Conservation (phyloP, 305 asterid genomes). For the Solanum aculeatissimum region DNA sequence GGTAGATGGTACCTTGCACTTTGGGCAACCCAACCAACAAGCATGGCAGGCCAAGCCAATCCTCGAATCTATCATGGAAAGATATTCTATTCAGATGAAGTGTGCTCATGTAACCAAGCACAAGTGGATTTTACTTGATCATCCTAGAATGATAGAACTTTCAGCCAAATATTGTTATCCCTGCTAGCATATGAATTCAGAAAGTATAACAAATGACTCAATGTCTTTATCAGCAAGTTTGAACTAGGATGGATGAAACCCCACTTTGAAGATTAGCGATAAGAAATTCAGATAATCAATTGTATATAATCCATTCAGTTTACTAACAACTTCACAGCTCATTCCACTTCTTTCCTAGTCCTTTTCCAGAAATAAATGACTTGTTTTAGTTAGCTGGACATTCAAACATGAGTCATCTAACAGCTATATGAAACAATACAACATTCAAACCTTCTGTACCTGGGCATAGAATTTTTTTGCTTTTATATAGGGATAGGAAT, state of each 20-base stretch:
- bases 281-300: not conserved
- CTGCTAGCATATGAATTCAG: not conserved
- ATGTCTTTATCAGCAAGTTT: not conserved
- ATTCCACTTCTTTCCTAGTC: not conserved
- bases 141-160: not conserved
- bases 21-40: conserved; percentile 98
- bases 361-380: not conserved
- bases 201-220: not conserved
- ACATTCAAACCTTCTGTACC: not conserved
- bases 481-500: too few species aligned
- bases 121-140: not conserved
- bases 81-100: conserved; percentile 1
- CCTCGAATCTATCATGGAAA: conserved; percentile 70
- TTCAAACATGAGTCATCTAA: not conserved
- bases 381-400: not conserved
- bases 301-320: not conserved
- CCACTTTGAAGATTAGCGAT: not conserved
- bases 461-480: too few species aligned
- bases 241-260: not conserved
- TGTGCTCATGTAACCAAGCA: not conserved
- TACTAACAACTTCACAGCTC: not conserved
- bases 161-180: not conserved
- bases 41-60: conserved; percentile 91
- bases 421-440: not conserved
- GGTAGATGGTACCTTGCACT: conserved; percentile 70